phyloP scores from a whole-genome alignment of 352 stramenopile genomes.

The Phytophthora hybrid region DNA sequence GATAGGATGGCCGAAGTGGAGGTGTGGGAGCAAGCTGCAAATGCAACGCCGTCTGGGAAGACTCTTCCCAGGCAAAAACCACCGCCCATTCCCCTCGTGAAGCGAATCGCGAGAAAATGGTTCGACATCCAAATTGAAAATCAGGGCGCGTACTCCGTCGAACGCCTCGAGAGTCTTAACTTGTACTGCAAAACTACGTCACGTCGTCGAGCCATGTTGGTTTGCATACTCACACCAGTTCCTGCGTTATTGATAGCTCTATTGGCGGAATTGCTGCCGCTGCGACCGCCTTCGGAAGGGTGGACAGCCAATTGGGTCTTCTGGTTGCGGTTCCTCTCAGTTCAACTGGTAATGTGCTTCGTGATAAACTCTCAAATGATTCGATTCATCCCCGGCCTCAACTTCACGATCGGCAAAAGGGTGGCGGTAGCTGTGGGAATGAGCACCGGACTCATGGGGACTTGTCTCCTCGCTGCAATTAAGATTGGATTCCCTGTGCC shows the following conservation, averaged over 20 bases:
- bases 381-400: not conserved
- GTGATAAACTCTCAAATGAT: not conserved
- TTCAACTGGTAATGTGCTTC: not conserved
- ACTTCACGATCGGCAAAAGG: not conserved
- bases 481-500: not conserved
- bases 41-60: not conserved
- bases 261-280: not conserved
- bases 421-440: not conserved
- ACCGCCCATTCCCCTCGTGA: not conserved
- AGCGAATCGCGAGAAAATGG: not conserved
- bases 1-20: not conserved
- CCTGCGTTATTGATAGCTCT: not conserved
- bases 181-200: too few relatives aligned
- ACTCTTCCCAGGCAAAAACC: not conserved
- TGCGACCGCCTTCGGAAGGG: not conserved
- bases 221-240: too few relatives aligned
- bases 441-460: not conserved
- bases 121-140: conserved; percentile 17
- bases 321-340: not conserved
- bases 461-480: not conserved
- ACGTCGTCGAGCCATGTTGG: too few relatives aligned
- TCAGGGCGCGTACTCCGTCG: conserved; percentile 10
- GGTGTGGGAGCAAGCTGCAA: not conserved
- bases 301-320: conserved; percentile 1
- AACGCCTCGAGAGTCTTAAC: too few relatives aligned